Conservation (phyloP, 805 yeast genomes). For the Candida endomychidarum region DNA sequence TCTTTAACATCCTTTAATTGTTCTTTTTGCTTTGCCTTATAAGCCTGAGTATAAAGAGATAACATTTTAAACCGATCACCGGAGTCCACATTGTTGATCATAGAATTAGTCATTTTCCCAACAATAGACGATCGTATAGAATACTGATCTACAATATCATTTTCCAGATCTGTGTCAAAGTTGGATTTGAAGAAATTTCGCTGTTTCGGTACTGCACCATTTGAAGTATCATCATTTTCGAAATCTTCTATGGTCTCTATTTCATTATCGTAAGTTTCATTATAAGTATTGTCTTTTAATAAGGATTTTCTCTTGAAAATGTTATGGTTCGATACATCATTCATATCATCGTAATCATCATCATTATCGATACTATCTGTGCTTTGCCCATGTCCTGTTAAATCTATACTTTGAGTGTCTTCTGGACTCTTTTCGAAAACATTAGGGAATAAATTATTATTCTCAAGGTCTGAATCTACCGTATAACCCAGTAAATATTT, state of each 20-base stretch:
- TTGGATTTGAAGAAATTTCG: slow-evolving; percentile 17
- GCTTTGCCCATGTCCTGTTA: neutral
- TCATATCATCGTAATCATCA: neutral
- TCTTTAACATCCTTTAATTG: slow-evolving; percentile 3
- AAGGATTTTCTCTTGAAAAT: slow-evolving; percentile 14
- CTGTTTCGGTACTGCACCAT: slow-evolving; percentile 7
- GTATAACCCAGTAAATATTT: slow-evolving; percentile 19
- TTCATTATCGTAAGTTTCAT: slow-evolving; percentile 7
- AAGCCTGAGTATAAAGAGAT: slow-evolving; percentile 22
- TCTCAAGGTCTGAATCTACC: slow-evolving; percentile 15
- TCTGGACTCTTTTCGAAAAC: slow-evolving; percentile 8
- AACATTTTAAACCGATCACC: slow-evolving; percentile 29
- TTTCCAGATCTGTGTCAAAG: slow-evolving; percentile 22
- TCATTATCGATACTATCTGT: neutral
- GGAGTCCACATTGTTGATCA: slow-evolving; percentile 10
- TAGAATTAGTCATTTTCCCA: slow-evolving; percentile 18
- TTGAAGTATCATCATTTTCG: slow-evolving; percentile 2
- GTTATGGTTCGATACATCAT: slow-evolving; percentile 6
- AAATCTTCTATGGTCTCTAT: slow-evolving; percentile 8
- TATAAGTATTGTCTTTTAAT: slow-evolving; percentile 7
- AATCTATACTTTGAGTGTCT: slow-evolving; percentile 8
- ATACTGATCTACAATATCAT: slow-evolving; percentile 11
- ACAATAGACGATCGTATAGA: slow-evolving; percentile 28
- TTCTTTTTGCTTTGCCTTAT: slow-evolving; percentile 5
- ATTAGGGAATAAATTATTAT: slow-evolving; percentile 17